Conservation (phyloP, 1,284 basidiomycete species). For the Melanopsichium pennsylvanicum region DNA sequence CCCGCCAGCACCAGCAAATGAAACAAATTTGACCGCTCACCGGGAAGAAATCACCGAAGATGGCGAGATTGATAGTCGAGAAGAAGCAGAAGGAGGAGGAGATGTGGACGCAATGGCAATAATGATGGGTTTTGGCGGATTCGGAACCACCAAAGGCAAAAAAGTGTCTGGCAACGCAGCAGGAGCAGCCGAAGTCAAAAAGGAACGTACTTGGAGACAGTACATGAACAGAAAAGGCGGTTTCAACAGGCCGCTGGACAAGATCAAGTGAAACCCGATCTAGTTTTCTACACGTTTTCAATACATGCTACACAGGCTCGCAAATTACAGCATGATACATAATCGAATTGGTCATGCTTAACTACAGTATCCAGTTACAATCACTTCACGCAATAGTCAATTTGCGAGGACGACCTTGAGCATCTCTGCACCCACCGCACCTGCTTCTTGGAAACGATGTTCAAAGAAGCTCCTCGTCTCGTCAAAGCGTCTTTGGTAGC, state of each 20-base stretch:
- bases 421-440: conserved; percentile 84
- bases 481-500: conserved; percentile 83
- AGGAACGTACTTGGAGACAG: conserved; percentile 91
- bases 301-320: no score
- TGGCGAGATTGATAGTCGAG: conserved; percentile 5
- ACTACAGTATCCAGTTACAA: no score
- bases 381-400: neutral
- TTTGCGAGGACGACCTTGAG: conserved; percentile 76
- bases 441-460: conserved; percentile 84
- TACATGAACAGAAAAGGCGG: conserved; percentile 77
- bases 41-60: neutral
- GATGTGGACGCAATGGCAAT: conserved; percentile 75
- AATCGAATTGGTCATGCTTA: no score
- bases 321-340: no score
- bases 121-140: conserved; percentile 88
- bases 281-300: no score
- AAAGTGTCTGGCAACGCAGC: conserved; percentile 74
- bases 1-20: neutral
- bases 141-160: conserved; percentile 83
- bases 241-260: conserved; percentile 52
- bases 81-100: conserved; percentile 8
- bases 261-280: conserved; percentile 51
- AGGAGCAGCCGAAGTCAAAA: conserved; percentile 77
- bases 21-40: neutral
- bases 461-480: conserved; percentile 84